These are phyloP conservation scores for Dactylonectria estremocensis DNA, from an alignment of 2,329 filamentous ascomycete genomes.

Conservation along the genomic window DNA sequence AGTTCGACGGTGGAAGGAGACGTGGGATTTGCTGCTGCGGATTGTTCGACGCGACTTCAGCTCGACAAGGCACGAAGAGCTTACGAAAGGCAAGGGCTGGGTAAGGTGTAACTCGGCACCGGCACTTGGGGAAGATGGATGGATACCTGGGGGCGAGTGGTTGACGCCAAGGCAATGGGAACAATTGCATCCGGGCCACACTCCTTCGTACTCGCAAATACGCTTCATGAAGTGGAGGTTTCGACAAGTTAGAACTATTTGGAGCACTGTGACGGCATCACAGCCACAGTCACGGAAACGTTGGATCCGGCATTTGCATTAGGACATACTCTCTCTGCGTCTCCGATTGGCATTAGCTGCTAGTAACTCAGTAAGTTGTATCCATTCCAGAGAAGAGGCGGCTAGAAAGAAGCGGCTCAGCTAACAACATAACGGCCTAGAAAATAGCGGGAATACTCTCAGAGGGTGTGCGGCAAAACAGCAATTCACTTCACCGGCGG, in stretches of 20 bases:
- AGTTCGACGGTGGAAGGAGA: background rate
- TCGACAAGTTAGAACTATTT: background rate
- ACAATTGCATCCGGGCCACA: background rate
- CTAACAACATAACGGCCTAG: background rate
- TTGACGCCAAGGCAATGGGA: conserved; percentile 1
- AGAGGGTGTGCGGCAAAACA: background rate
- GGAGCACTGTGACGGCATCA: conserved; percentile 1
- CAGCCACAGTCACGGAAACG: conserved; percentile 8
- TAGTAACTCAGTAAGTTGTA: background rate
- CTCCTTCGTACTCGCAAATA: background rate
- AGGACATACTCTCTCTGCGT: background rate
- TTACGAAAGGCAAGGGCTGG: background rate
- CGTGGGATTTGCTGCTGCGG: background rate
- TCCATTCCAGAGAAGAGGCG: background rate
- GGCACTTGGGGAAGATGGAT: background rate
- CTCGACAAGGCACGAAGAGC: conserved; percentile 2
- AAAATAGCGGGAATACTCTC: background rate
- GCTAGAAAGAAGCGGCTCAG: background rate
- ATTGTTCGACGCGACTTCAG: background rate
- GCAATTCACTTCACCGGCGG: conserved; percentile 13
- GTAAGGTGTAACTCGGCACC: background rate
- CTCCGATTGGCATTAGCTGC: background rate
- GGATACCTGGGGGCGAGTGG: background rate
- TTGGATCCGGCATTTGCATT: background rate
- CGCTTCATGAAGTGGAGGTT: background rate